Percentiles rank a stretch among this genome's conserved stretches.
These are phyloP conservation scores for Graphilbum ipis-grandicollis DNA, from an alignment of 2,329 filamentous ascomycete genomes.

Conservation along the genomic window DNA sequence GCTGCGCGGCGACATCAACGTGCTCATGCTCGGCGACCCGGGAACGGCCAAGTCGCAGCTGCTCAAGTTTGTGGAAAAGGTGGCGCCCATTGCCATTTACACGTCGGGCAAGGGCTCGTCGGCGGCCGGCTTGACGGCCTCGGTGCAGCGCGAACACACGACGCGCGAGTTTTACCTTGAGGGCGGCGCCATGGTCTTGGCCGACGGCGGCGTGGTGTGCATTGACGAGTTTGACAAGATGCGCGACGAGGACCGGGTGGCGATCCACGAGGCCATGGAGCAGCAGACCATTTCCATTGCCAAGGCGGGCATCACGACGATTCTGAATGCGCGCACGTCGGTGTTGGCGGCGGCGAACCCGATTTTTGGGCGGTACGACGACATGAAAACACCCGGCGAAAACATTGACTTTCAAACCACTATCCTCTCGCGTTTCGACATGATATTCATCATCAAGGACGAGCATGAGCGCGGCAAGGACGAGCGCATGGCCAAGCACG, in stretches of 20 bases:
- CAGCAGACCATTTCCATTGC: slow-evolving; percentile 99
- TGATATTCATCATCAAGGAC: slow-evolving; percentile 98
- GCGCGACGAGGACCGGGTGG: slow-evolving; percentile 92
- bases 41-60: slow-evolving; percentile 97
- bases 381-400: slow-evolving; percentile 91
- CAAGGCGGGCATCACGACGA: slow-evolving; percentile 96
- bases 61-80: slow-evolving; percentile 93
- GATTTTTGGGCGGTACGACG: slow-evolving; percentile 94
- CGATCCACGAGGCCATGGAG: slow-evolving; percentile 99
- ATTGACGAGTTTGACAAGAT: slow-evolving; percentile 99
- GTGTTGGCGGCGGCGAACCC: slow-evolving; percentile 93
- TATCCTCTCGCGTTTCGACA: slow-evolving; percentile 94
- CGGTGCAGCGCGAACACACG: slow-evolving; percentile 80
- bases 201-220: slow-evolving; percentile 90
- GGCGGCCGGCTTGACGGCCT: slow-evolving; percentile 90
- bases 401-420: slow-evolving; percentile 99
- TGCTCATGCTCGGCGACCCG: slow-evolving; percentile 86
- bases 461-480: slow-evolving; percentile 82
- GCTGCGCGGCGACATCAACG: slow-evolving; percentile 93
- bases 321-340: slow-evolving; percentile 87
- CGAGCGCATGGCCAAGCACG: slow-evolving; percentile 86
- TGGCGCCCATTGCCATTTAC: slow-evolving; percentile 92
- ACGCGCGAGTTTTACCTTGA: slow-evolving; percentile 96
- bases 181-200: slow-evolving; percentile 95
- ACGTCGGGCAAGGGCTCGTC: slow-evolving; percentile 97